Evolutionary conservation across 768 basidiomycete genomes (phyloP).

Genomic region (Podaxis sp.): DNA sequence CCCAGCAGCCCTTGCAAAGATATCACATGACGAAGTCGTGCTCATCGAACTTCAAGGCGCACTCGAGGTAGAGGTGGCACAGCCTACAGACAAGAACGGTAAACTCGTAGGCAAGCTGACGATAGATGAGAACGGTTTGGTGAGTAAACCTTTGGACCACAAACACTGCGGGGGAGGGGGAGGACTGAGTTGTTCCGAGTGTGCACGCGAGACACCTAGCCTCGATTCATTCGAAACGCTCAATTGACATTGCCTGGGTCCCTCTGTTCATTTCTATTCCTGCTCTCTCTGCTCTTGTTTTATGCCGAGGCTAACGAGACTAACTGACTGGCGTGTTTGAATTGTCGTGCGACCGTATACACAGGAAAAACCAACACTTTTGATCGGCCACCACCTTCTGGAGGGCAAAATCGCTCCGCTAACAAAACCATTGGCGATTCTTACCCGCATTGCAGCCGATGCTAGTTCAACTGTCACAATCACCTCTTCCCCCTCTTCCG

Average conservation of each 20-base stretch:
- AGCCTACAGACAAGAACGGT: constrained; percentile 52
- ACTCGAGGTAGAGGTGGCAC: constrained; percentile 60
- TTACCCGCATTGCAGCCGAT: constrained; percentile 38
- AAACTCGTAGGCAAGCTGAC: constrained; percentile 76
- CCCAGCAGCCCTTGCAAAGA: constrained; percentile 59
- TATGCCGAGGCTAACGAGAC: neutral
- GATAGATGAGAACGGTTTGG: constrained; percentile 51
- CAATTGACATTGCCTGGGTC: neutral
- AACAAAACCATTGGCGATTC: constrained; percentile 77
- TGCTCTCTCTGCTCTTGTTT: neutral
- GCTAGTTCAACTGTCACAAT: constrained; percentile 2
- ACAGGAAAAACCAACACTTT: constrained; percentile 74
- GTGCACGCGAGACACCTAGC: too few species aligned
- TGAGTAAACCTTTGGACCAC: constrained; percentile 26
- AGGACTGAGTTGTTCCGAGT: neutral
- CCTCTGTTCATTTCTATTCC: neutral
- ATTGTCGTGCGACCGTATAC: neutral
- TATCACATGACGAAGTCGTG: constrained; percentile 77
- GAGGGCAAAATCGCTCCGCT: constrained; percentile 80
- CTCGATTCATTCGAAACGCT: too few species aligned
- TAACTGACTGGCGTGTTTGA: neutral
- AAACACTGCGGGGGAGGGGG: neutral
- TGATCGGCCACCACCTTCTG: constrained; percentile 85
- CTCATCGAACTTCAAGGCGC: constrained; percentile 87
- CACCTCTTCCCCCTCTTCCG: neutral